Conservation (phyloP, 345 rosid species). For the Populus deltoides region DNA sequence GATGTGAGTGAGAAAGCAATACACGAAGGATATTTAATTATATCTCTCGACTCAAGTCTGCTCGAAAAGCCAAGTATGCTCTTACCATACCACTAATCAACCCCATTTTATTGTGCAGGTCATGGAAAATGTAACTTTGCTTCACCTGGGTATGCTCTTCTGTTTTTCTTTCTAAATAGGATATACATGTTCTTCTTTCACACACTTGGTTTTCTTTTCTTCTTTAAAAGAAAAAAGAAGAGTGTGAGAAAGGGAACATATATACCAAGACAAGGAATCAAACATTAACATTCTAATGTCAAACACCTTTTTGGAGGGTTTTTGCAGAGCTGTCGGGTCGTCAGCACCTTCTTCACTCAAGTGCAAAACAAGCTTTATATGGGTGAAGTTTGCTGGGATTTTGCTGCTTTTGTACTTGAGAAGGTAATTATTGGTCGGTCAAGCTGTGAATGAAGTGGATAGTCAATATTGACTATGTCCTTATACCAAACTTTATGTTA, state of each 20-base stretch:
- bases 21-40: too few species aligned
- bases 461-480: not conserved
- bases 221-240: not conserved
- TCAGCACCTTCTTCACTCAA: conserved; percentile 32
- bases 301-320: not conserved
- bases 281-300: not conserved
- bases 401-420: conserved; percentile 44
- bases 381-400: conserved; percentile 40
- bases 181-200: not conserved
- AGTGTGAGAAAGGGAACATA: not conserved
- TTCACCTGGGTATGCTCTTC: conserved; percentile 19
- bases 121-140: conserved; percentile 27
- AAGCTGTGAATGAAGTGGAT: conserved; percentile 23
- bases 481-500: not conserved
- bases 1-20: too few species aligned
- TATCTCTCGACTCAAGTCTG: too few species aligned
- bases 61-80: too few species aligned
- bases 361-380: conserved; percentile 20
- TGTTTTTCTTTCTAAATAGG: not conserved
- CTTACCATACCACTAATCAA: not conserved
- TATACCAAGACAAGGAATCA: too few species aligned
- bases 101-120: conserved; percentile 10
- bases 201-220: not conserved
- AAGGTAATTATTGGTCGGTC: conserved; percentile 24
- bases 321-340: conserved; percentile 42